phyloP scores from a whole-genome alignment of 257 asterid genomes.

The Asclepias syriaca region DNA sequence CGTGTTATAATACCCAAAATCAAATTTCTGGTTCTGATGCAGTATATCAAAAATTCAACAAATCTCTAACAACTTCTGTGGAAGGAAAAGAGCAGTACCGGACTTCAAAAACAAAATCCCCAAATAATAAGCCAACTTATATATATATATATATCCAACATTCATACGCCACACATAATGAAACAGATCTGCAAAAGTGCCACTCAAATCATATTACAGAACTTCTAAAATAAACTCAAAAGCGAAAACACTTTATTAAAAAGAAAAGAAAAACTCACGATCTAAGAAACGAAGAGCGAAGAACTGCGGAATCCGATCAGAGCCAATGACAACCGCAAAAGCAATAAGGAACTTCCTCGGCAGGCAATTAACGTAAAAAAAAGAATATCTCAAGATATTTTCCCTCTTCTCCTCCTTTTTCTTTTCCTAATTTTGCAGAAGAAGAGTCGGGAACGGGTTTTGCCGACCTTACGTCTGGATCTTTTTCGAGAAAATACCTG shows the following conservation, averaged over 20 bases:
- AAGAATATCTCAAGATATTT: background rate
- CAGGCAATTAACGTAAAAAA: background rate
- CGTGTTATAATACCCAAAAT: no score
- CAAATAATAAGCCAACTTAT: background rate
- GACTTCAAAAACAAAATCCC: background rate
- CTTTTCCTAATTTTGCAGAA: background rate
- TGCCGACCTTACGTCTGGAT: background rate
- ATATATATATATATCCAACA: background rate
- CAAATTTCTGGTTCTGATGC: background rate
- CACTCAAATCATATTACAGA: background rate
- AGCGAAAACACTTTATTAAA: background rate
- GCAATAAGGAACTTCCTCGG: background rate
- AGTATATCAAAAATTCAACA: background rate
- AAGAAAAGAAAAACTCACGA: conserved; percentile 15
- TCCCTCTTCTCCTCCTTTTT: background rate
- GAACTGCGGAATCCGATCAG: conserved; percentile 10
- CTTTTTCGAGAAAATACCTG: background rate
- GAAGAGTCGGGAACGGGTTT: background rate
- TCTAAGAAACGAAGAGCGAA: conserved; percentile 3
- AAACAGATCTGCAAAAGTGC: conserved; percentile 21
- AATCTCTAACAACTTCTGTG: background rate
- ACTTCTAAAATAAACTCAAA: background rate
- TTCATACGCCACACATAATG: background rate
- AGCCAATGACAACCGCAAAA: conserved; percentile 3
- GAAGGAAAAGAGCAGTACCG: background rate